These are phyloP conservation scores for Wickerhamomyces sp. DNA, from an alignment of 1,139 yeast genomes.

Conservation along the genomic window DNA sequence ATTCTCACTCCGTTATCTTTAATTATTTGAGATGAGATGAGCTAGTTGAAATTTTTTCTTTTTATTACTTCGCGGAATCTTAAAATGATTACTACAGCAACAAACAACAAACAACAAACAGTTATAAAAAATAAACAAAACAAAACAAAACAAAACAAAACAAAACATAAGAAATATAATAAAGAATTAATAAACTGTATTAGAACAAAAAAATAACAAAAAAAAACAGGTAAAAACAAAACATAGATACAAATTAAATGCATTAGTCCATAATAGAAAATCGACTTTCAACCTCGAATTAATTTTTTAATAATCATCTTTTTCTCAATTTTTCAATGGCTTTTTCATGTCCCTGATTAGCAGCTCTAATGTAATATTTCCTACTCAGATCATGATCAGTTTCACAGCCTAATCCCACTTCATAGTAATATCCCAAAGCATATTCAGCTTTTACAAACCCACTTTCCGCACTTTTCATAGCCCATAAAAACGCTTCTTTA, in stretches of 20 bases:
- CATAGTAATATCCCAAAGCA: constrained; percentile 78
- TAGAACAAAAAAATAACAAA: too few species aligned
- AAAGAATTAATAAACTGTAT: too few species aligned
- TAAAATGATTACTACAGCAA: too few species aligned
- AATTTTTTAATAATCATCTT: neutral
- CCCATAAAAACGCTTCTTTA: constrained; percentile 85
- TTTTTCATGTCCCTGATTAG: constrained; percentile 53
- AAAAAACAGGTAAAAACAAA: too few species aligned
- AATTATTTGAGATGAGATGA: neutral
- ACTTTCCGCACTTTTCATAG: constrained; percentile 77
- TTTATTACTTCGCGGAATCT: too few species aligned
- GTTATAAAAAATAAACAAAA: too few species aligned
- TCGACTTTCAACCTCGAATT: too few species aligned
- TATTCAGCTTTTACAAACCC: constrained; percentile 79
- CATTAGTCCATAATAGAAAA: neutral
- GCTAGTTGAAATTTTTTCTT: constrained; percentile 1
- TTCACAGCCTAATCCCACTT: constrained; percentile 69
- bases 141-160: too few species aligned
- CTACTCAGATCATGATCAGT: constrained; percentile 43
- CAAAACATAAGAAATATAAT: too few species aligned
- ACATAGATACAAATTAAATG: neutral
- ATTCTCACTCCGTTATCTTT: neutral
- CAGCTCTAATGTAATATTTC: constrained; percentile 55
- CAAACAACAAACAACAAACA: too few species aligned
- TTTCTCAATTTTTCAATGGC: constrained; percentile 32